phyloP scores from a whole-genome alignment of 2,329 filamentous ascomycete species.

The Huntiella decipiens region DNA sequence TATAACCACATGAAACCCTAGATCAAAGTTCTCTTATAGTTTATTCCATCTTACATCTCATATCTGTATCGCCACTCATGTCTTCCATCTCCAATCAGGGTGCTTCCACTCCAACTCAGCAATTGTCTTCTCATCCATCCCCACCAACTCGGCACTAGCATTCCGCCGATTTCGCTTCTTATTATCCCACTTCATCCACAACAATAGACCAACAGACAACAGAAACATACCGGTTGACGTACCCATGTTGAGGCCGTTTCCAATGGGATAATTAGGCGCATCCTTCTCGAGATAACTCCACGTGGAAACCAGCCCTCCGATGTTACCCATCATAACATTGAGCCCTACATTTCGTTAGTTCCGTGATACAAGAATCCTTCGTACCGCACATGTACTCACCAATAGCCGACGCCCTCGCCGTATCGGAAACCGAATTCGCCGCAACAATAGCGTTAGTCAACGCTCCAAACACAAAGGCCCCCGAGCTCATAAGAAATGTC shows the following conservation, averaged over 20 bases:
- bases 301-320: constrained; percentile 42
- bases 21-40: not conserved
- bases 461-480: constrained; percentile 41
- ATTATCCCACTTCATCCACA: constrained; percentile 48
- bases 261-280: constrained; percentile 45
- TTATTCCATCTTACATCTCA: not conserved
- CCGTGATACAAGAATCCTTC: not conserved
- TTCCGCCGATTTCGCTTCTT: constrained; percentile 33
- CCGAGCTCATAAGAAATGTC: constrained; percentile 42
- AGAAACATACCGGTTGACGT: constrained; percentile 38
- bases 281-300: constrained; percentile 47
- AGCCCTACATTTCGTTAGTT: constrained; percentile 1
- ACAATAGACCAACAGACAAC: constrained; percentile 25
- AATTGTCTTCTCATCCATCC: constrained; percentile 32
- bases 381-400: constrained; percentile 23
- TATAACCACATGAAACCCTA: too few species aligned
- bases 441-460: constrained; percentile 43
- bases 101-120: constrained; percentile 49
- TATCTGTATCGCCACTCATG: constrained; percentile 5
- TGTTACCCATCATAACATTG: constrained; percentile 43
- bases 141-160: constrained; percentile 36
- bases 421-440: constrained; percentile 47
- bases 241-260: constrained; percentile 51
- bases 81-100: constrained; percentile 43
- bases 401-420: constrained; percentile 41